Evolutionary conservation across 1,284 basidiomycete species (phyloP).

Genomic region (Mycena citricolor): DNA sequence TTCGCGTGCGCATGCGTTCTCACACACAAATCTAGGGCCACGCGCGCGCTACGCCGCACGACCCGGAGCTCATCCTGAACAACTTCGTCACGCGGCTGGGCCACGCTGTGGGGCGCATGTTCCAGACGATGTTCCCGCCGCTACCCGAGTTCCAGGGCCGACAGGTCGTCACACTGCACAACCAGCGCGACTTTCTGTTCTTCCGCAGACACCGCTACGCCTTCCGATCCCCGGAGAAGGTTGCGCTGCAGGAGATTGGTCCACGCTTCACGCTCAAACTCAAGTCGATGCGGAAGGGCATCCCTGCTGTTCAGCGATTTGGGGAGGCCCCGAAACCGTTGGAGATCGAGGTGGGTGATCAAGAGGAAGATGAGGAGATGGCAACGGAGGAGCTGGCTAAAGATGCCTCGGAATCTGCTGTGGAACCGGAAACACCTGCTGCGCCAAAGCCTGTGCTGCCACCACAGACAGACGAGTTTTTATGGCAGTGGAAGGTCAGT

Average conservation of each 20-base stretch:
- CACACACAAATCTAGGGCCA: slow-evolving; percentile 79
- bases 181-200: slow-evolving; percentile 98
- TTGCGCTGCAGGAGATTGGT: slow-evolving; percentile 96
- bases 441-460: slow-evolving; percentile 41
- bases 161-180: slow-evolving; percentile 97
- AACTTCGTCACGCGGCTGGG: slow-evolving; percentile 94
- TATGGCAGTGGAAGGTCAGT: slow-evolving; percentile 82
- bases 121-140: slow-evolving; percentile 94
- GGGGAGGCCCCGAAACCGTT: slow-evolving; percentile 59
- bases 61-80: slow-evolving; percentile 95
- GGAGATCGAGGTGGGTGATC: slow-evolving; percentile 58
- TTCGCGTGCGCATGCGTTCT: slow-evolving; percentile 19
- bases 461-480: slow-evolving; percentile 61
- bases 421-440: slow-evolving; percentile 15
- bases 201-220: slow-evolving; percentile 96
- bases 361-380: slow-evolving; percentile 34
- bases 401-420: too few relatives aligned
- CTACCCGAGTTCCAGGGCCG: slow-evolving; percentile 95
- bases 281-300: slow-evolving; percentile 83
- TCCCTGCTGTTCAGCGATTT: slow-evolving; percentile 75
- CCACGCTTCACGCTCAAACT: slow-evolving; percentile 97
- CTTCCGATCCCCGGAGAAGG: slow-evolving; percentile 88
- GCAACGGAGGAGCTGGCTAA: slow-evolving; percentile 21
- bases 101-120: slow-evolving; percentile 89
- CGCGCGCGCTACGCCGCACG: slow-evolving; percentile 88